Conservation (phyloP, 352 stramenopile species). For the Phytophthora megakarya region DNA sequence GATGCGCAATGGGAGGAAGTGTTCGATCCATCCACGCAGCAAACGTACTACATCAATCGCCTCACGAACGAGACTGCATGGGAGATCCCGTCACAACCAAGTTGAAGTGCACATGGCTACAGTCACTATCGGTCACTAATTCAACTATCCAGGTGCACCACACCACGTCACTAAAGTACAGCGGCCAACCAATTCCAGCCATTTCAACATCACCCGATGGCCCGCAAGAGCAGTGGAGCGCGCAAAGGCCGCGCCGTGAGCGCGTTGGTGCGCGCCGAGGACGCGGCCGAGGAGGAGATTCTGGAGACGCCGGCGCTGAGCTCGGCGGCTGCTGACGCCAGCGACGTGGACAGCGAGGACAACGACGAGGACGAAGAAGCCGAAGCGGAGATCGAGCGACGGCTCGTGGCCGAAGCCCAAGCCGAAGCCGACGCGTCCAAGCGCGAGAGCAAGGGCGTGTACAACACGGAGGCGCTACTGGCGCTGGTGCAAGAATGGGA, state of each 20-base stretch:
- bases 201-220: slow-evolving; percentile 37
- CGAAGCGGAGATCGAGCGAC: slow-evolving; percentile 77
- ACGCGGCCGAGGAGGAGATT: slow-evolving; percentile 81
- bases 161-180: slow-evolving; percentile 9
- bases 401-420: slow-evolving; percentile 71
- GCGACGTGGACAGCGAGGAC: slow-evolving; percentile 44
- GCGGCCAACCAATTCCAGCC: slow-evolving; percentile 29
- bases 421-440: slow-evolving; percentile 46
- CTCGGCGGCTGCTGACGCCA: slow-evolving; percentile 22
- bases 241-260: slow-evolving; percentile 50
- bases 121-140: not conserved
- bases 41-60: slow-evolving; percentile 72
- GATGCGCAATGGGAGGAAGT: slow-evolving; percentile 59
- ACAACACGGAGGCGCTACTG: slow-evolving; percentile 75
- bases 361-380: slow-evolving; percentile 56
- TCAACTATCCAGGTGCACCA: not conserved
- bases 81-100: slow-evolving; percentile 33
- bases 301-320: slow-evolving; percentile 82
- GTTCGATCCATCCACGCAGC: slow-evolving; percentile 56
- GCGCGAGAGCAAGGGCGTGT: slow-evolving; percentile 62
- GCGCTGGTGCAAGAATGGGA: slow-evolving; percentile 67
- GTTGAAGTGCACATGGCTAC: slow-evolving; percentile 23
- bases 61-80: slow-evolving; percentile 65
- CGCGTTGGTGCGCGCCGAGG: slow-evolving; percentile 68
- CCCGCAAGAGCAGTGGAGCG: slow-evolving; percentile 44